Conservation (phyloP, 352 stramenopile genomes). For the Globisporangium rhizosaccharum region DNA sequence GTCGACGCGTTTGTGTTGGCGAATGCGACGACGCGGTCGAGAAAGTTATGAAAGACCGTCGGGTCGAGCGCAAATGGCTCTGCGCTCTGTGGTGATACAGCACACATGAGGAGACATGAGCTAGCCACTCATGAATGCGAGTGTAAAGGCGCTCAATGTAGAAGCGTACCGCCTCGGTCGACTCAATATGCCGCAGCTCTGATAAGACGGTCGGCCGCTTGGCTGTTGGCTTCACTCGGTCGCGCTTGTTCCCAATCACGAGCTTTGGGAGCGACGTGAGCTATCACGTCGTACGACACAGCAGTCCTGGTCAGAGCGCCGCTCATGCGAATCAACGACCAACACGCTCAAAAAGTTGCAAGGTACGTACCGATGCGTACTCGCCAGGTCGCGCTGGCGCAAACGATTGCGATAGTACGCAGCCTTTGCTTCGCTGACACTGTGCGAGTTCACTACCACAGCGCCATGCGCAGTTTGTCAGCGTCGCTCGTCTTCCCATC, state of each 20-base stretch:
- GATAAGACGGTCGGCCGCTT: slow-evolving; percentile 23
- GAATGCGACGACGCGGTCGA: slow-evolving; percentile 59
- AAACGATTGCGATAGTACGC: slow-evolving; percentile 33
- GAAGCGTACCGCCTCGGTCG: slow-evolving; percentile 46
- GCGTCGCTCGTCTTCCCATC: neutral
- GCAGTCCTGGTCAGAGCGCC: neutral
- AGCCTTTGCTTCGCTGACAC: slow-evolving; percentile 46
- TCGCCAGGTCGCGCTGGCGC: slow-evolving; percentile 19
- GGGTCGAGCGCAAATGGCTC: slow-evolving; percentile 49
- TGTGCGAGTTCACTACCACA: slow-evolving; percentile 31
- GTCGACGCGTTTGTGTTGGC: slow-evolving; percentile 23
- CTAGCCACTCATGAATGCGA: neutral
- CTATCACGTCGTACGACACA: slow-evolving; percentile 7
- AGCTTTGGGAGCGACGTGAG: slow-evolving; percentile 58
- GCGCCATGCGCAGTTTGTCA: too few relatives aligned
- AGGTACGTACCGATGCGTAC: slow-evolving; percentile 27
- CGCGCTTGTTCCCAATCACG: slow-evolving; percentile 78
- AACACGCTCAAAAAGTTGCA: neutral
- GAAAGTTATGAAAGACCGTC: slow-evolving; percentile 47
- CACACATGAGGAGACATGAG: slow-evolving; percentile 1
- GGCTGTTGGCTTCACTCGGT: slow-evolving; percentile 29
- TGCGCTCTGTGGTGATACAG: slow-evolving; percentile 31
- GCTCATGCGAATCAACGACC: neutral
- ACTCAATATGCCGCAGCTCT: slow-evolving; percentile 47
- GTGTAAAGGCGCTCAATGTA: too few relatives aligned